phyloP scores from a whole-genome alignment of 2,329 filamentous ascomycete species.

The Teratosphaeria gauchensis region DNA sequence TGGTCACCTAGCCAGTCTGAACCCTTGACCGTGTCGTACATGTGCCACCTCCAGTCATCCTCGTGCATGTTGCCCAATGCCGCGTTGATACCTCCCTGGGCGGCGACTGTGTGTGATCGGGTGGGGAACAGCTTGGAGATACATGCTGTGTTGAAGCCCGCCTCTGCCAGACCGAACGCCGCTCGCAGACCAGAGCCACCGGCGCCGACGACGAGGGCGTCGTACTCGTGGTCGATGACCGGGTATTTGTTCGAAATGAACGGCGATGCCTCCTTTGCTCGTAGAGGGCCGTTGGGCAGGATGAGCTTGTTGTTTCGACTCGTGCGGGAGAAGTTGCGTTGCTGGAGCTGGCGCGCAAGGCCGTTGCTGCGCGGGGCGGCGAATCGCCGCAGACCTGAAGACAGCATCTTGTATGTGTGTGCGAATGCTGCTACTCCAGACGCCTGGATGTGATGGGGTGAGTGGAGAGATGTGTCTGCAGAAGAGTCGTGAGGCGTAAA shows the following conservation, averaged over 20 bases:
- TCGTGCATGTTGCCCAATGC: slow-evolving; percentile 93
- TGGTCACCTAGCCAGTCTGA: slow-evolving; percentile 97
- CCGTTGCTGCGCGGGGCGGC: slow-evolving; percentile 18
- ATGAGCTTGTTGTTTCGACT: slow-evolving; percentile 76
- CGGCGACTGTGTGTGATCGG: slow-evolving; percentile 72
- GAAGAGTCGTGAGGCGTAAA: background rate
- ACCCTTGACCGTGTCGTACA: slow-evolving; percentile 98
- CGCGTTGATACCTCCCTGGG: slow-evolving; percentile 72
- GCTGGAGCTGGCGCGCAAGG: slow-evolving; percentile 26
- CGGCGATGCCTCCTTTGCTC: slow-evolving; percentile 85
- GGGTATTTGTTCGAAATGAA: slow-evolving; percentile 86
- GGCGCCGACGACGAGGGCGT: slow-evolving; percentile 87
- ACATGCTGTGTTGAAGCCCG: slow-evolving; percentile 81
- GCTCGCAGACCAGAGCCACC: slow-evolving; percentile 74
- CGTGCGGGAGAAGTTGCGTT: slow-evolving; percentile 71
- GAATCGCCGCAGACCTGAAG: slow-evolving; percentile 26
- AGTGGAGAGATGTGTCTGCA: background rate
- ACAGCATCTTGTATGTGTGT: slow-evolving; percentile 22
- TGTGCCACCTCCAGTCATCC: slow-evolving; percentile 98
- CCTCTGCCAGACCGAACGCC: slow-evolving; percentile 77
- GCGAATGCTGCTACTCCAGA: background rate
- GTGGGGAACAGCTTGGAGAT: slow-evolving; percentile 81
- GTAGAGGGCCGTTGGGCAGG: slow-evolving; percentile 64
- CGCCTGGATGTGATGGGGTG: background rate
- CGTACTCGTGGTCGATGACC: slow-evolving; percentile 98